Evolutionary conservation across 2,329 filamentous ascomycete species (phyloP), one percentile per base, ranked within the genome.

Genomic region (Penicillium psychrosexuale): DNA sequence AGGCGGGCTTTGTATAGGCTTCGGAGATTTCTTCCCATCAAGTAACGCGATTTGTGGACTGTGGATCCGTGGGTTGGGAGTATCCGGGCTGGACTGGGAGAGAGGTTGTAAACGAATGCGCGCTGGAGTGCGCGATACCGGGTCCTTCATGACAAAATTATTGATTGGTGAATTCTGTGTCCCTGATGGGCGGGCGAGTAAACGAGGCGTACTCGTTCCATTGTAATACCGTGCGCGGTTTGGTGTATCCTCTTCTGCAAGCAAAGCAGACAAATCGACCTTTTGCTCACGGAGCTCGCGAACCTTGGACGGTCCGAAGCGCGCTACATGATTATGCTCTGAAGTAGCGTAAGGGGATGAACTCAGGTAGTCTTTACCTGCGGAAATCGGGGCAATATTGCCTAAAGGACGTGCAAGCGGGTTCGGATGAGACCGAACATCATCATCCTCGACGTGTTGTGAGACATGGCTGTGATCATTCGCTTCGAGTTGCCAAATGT

Each of bases 401-500:
- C 68, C 71, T 69, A 66, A 72, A 33, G 71, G 67, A n/a, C 49
- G 63, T 75, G 31, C 69, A 66, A 27, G 65, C 61, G 37, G 66
- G 55, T 27, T 62, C 62, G 48, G 63, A 51, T 13, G 59, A 58
- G 13, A 56, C 59, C 30, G 63, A 56, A 40, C 39, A 51, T 38
- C 53, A 47, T 66, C 60, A 40, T 69, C 58, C 15, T 61, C 57
- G n/a, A 63, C 65, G 30, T 59, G 63, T 51, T 69, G 63, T 12
- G 69, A 69, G 11, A 66, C 59, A 19, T 69, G 62, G 39, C 68
- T 72, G 39, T 72, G 66, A 46, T 75, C 70, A n/a, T 67, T 65
- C 38, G 74, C 73, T 60, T 77, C 73, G 59, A 74, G 71, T 58
- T 79, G 76, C 77, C 77, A 80, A 28, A 79, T 78, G 50, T 80